These are phyloP conservation scores for Amanita molliuscula DNA, from an alignment of 768 basidiomycete species.

Conservation along the genomic window DNA sequence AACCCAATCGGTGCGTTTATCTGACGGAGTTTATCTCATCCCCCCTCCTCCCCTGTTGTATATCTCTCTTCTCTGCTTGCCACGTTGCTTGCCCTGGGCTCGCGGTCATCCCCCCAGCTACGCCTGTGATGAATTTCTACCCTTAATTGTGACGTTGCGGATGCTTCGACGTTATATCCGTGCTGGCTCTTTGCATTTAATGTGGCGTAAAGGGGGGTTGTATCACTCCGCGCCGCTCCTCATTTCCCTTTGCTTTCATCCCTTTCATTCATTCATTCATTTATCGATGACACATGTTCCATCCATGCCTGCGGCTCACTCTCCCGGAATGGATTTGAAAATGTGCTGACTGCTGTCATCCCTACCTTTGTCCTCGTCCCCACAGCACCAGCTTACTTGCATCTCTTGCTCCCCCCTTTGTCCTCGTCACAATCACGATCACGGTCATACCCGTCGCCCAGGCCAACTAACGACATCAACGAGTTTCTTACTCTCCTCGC, in stretches of 20 bases:
- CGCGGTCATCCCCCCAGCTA: not conserved
- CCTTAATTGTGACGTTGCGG: not conserved
- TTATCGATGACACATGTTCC: not conserved
- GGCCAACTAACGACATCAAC: slow-evolving; percentile 49
- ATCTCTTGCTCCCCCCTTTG: slow-evolving; percentile 25
- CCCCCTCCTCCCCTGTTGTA: not conserved
- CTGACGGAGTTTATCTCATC: slow-evolving; percentile 5
- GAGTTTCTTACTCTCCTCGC: slow-evolving; percentile 66
- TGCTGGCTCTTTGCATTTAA: not conserved
- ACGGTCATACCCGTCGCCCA: slow-evolving; percentile 29
- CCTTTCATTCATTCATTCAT: not conserved
- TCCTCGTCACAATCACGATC: not conserved
- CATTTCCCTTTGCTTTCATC: not conserved
- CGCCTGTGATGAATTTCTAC: not conserved
- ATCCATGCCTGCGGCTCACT: not conserved
- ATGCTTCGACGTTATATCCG: not conserved
- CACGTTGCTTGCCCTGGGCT: not conserved
- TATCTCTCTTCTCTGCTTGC: not conserved
- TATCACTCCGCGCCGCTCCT: not conserved
- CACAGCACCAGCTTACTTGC: slow-evolving; percentile 61
- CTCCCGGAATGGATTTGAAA: not conserved
- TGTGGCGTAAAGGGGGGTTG: not conserved
- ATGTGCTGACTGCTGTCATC: not conserved
- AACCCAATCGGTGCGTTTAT: slow-evolving; percentile 54
- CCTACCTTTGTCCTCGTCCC: not conserved